Base-by-base conservation (phyloP, 192 early-diverging fungal species). In the Gigaspora rosea region DNA sequence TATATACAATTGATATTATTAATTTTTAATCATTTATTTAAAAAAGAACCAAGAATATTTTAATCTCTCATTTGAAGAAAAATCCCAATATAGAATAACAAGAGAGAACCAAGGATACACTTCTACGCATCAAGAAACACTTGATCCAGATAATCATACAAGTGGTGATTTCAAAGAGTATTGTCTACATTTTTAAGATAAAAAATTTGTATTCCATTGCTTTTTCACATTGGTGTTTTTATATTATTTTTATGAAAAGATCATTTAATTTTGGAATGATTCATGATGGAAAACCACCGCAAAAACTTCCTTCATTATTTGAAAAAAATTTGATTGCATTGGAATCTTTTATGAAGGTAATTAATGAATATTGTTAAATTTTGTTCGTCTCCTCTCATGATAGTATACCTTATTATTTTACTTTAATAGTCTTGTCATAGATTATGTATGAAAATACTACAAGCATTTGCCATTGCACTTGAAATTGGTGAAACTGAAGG, bases 81-180 rank as follows among this genome's bases (percentile, higher is more conserved):
- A 92, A 56, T 48, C 12, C 8, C 61, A 76, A 73, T 75, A 83
- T 70, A 33, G 76, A 16, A 87, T 87, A 46, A 80, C 83, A 20
- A 70, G 77, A 8, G 48, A 82, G 4, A 89, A 90, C 49, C 58
- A 82, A 74, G 90, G 91, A 16, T 92, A 86, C 72, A 69, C 83
- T 9, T 80, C 78, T 51, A 71, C 91, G 51, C 82, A 82, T 33
- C 80, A 83, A 49, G 91, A 92, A 80, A 86, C 52, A 18, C 79
- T 89, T 27, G 88, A 89, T 58, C 84, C 86, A 57, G 78, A 83
- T 69, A 78, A 84, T 27, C 85, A 87, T 76, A 81, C 63, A 11
- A 70, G 79, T 18, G 84, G 85, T 13, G 91, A 92, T 78, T 78
- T 85, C 64, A 92, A 92, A 82, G 91, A 92, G 87, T 88, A 84